Evolutionary conservation across 306 rosid genomes (phyloP), one percentile per base, ranked within the genome.

Genomic region (Vicia faba): DNA sequence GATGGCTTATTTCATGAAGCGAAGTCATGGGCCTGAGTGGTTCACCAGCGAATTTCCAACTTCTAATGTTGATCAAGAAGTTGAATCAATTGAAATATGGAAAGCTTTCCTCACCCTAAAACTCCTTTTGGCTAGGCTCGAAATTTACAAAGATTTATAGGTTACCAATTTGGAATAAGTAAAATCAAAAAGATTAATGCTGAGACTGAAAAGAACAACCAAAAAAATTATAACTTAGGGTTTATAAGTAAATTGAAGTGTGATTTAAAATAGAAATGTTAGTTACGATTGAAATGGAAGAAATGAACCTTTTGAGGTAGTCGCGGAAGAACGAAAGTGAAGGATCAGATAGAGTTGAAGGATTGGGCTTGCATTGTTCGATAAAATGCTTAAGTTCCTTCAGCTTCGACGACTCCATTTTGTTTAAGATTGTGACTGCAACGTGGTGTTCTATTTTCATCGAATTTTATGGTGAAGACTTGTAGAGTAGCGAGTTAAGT

Each of bases 281-380:
- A 29, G 29, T 5, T 13, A 7, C 38, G 1, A 7, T 29, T 1
- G 59, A 48, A 70, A 13, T 38, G 2, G 13, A 12, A 11, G 5
- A 49, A 36, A 36, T 13, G 53, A 49, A 88, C 97, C 96, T 91
- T 50, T 88, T 84, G 46, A 91, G 84, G 45, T 86, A 91, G 12
- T 91, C 97, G 72, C 97, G 96, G 92, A 91, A 91, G 84, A 91
- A 91, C 15, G 89, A 88, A 35, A 91, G 96, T 28, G 96, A 79
- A 66, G 96, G 97, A 61, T 91, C 96, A 70, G 55, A 45, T 76
- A 91, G 96, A 19, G 79, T 4, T 19, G 91, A 86, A 67, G 97
- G 97, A 54, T 84, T 51, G 74, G 97, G 76, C 83, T 91, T 86
- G 77, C 86, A 81, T 85, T 84, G 87, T 46, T 86, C 87, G 79